Conservation (phyloP, 345 rosid species). For the Gossypium herbaceum region DNA sequence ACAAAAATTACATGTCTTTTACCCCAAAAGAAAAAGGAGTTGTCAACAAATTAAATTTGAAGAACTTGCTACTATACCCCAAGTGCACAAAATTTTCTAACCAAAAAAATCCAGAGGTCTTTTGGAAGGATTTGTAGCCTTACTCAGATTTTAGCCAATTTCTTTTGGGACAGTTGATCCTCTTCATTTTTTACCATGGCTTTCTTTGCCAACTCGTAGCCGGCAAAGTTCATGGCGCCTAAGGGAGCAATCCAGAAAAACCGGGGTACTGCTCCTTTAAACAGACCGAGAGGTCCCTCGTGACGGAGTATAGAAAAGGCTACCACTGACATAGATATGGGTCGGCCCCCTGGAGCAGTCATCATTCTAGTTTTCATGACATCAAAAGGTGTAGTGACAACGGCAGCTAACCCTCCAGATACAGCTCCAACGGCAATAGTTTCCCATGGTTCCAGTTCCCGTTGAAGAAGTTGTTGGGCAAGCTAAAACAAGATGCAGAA, state of each 20-base stretch:
- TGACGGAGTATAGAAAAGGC: constrained; percentile 65
- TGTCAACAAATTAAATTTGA: constrained; percentile 7
- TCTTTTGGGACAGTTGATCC: constrained; percentile 35
- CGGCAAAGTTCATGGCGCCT: constrained; percentile 99
- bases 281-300: constrained; percentile 91
- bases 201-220: constrained; percentile 88
- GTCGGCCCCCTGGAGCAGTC: constrained; percentile 84
- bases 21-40: not conserved
- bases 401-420: constrained; percentile 93
- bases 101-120: constrained; percentile 1
- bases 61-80: not conserved
- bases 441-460: constrained; percentile 96
- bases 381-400: constrained; percentile 87
- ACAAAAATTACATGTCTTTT: not conserved
- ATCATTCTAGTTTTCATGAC: constrained; percentile 99
- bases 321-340: constrained; percentile 74
- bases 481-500: constrained; percentile 35
- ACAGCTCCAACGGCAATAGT: constrained; percentile 82
- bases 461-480: constrained; percentile 62
- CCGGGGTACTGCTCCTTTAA: constrained; percentile 93
- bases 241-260: constrained; percentile 99
- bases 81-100: not conserved
- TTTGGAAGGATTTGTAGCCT: not conserved
- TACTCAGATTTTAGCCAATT: constrained; percentile 35
- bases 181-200: constrained; percentile 74